Base-by-base conservation (phyloP, 2,329 filamentous ascomycete genomes). In the Talaromyces amestolkiae region DNA sequence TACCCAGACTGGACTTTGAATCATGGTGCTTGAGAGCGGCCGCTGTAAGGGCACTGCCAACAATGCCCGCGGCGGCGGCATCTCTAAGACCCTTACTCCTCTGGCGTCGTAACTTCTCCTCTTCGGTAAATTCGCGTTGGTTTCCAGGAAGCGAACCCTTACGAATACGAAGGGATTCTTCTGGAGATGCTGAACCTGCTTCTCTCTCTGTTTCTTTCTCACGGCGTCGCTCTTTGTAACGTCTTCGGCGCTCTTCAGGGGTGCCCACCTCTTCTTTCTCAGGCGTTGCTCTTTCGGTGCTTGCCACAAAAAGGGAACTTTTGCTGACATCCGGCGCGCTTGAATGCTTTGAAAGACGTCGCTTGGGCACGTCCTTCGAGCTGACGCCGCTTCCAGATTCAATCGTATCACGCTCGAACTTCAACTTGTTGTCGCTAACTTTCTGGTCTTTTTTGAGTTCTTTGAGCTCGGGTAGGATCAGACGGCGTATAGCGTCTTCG, bases 371-470 rank as follows among this genome's bases (percentile, higher is more conserved):
- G 63, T 89, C 87, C 67, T 85, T 83, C 24, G 83, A 83, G 66
- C 81, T 89, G 74, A 79, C 86, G 69, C 78, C 82, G 68, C 87
- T 82, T 1, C 89, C 89, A 63, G 87, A 86, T 71, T 87, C 83
- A 74, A 86, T 82, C n/a, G 60, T 43, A 67, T 88, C 86, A 63
- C 83, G 83, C 35, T 89, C 86, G 37, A 91, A 93, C 65, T 88
- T 89, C 64, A 86, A 87, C 11, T 86, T 87, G 71, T 87, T 89
- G 69, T 90, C 85, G 68, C 89, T 87, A 69, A 90, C 89, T 76
- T 91, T 93, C 75, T 94, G 91, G 73, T 97, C 93, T 72, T 93
- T 88, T 77, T 97, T 97, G 63, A 99, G 82, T 10, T 93, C 92
- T 71, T 92, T 94, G 53, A 99, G 83, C 77, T 99, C 94, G 0